Evolutionary conservation across 805 yeast genomes (phyloP), one percentile per base, ranked within the genome.

Genomic region (Starmerella cellae): DNA sequence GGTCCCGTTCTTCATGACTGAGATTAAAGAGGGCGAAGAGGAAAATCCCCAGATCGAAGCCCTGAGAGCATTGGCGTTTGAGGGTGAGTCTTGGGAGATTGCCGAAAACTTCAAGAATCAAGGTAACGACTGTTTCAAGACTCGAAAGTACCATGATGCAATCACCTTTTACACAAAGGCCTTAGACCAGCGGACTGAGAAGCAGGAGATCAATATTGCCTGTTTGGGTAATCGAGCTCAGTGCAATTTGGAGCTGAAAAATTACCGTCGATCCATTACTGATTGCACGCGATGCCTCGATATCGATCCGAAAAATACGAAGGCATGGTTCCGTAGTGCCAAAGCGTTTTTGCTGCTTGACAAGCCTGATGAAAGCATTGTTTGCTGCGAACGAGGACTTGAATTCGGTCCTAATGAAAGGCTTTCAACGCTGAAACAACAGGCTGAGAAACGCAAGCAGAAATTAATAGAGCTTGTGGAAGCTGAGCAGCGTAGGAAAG

Each of bases 1-100:
- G 54, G 64, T 84, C 58, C 98, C 98, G 8, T 81, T 91, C 53
- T 91, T 91, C 67, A 91, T 91, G 98, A 85, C 85, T 14, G 71
- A 79, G 52, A 41, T 22, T 11, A 33, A 39, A 13, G 63, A 84
- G 16, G 93, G 81, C 54, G 82, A 74, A 24, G 73, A 76, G 2
- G 59, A 60, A 40, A 82, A 82, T 55, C 56, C 68, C 4, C 78
- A 75, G 39, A 63, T 91, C 16, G 97, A 88, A 57, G 98, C 98
- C 0, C 68, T 91, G 44, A 79, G 79, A 56, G 88, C 95, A 4
- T 66, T 91, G 52, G 95, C 93, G 0, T 85, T 83, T 56, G 98
- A 91, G 38, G 98, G 97, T 35, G 94, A 84, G 49, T 95, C 96
- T 0, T 77, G 80, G 54, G 98, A 91, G 56, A 67, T 85, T 28